Percentiles rank a stretch among this genome's conserved stretches.
phyloP scores from a whole-genome alignment of 2,329 filamentous ascomycete species.

The Paracoccidioides lutzii region DNA sequence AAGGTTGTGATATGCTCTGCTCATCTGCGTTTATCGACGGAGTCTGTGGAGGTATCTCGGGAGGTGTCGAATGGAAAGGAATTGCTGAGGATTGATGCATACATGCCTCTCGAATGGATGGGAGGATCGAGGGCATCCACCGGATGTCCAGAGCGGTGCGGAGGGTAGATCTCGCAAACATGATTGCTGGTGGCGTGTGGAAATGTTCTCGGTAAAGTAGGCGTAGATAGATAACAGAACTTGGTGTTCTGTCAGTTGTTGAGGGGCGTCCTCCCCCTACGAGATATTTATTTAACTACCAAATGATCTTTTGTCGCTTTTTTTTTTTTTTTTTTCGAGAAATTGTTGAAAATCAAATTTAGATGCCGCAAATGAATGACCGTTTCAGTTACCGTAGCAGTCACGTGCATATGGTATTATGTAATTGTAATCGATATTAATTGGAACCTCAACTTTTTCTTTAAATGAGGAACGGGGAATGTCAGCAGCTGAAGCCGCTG shows the following conservation, averaged over 20 bases:
- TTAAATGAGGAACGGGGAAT: not conserved
- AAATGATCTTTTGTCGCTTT: not conserved
- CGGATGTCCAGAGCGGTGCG: slow-evolving; percentile 16
- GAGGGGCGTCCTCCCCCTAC: not conserved
- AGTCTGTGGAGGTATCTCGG: slow-evolving; percentile 17
- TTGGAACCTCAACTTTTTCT: slow-evolving; percentile 7
- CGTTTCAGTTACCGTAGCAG: slow-evolving; percentile 15
- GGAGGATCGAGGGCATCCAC: slow-evolving; percentile 11
- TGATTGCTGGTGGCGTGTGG: slow-evolving; percentile 10
- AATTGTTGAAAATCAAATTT: slow-evolving; percentile 23
- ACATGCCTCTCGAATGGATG: slow-evolving; percentile 28
- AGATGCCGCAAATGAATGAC: slow-evolving; percentile 19
- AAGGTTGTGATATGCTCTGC: not conserved
- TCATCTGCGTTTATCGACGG: slow-evolving; percentile 10
- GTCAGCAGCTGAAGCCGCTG: not conserved
- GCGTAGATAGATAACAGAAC: not conserved
- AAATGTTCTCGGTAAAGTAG: not conserved
- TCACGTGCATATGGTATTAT: slow-evolving; percentile 17
- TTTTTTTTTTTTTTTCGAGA: slow-evolving; percentile 5
- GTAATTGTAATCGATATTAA: not conserved
- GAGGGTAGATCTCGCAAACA: slow-evolving; percentile 27
- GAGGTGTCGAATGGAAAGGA: slow-evolving; percentile 20
- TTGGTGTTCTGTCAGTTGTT: not conserved
- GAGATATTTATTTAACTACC: not conserved
- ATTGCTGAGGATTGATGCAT: slow-evolving; percentile 27